These are phyloP conservation scores for Capsicum baccatum DNA, from an alignment of 257 asterid genomes.

Conservation along the genomic window DNA sequence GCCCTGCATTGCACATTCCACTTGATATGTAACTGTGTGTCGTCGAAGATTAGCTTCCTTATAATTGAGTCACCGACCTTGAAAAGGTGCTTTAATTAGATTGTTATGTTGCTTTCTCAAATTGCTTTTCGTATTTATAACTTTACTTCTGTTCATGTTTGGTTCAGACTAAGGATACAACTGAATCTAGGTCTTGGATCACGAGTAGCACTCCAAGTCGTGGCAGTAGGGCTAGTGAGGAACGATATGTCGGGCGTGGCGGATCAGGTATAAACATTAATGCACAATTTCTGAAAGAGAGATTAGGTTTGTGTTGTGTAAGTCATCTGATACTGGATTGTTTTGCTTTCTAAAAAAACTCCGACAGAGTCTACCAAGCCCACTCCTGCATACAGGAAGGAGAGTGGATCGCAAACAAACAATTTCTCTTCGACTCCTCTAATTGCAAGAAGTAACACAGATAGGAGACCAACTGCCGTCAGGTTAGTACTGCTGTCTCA, in stretches of 20 bases:
- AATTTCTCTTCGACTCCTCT: constrained; percentile 50
- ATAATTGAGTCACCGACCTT: neutral
- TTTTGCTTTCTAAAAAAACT: neutral
- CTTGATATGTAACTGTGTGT: neutral
- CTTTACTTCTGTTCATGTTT: constrained; percentile 28
- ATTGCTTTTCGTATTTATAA: neutral
- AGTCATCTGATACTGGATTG: too few relatives aligned
- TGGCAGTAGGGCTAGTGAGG: constrained; percentile 62
- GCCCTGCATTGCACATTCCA: neutral
- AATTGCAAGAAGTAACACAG: constrained; percentile 48
- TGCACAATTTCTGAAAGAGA: too few relatives aligned
- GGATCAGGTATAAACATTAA: constrained; percentile 56
- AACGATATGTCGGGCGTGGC: constrained; percentile 62
- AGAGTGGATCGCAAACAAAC: constrained; percentile 60
- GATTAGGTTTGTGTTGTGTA: too few relatives aligned
- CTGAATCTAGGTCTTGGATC: constrained; percentile 66
- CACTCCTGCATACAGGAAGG: constrained; percentile 67
- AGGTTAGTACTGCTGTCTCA: constrained; percentile 49
- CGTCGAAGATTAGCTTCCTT: neutral
- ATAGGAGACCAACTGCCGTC: constrained; percentile 50
- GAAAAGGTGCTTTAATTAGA: neutral
- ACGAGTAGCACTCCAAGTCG: constrained; percentile 60
- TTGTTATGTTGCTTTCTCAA: neutral
- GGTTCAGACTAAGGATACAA: constrained; percentile 68
- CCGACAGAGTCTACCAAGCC: constrained; percentile 33